Evolutionary conservation across 208 protist genomes (phyloP), one percentile per base, ranked within the genome.

Genomic region (Phytomonas serpens): DNA sequence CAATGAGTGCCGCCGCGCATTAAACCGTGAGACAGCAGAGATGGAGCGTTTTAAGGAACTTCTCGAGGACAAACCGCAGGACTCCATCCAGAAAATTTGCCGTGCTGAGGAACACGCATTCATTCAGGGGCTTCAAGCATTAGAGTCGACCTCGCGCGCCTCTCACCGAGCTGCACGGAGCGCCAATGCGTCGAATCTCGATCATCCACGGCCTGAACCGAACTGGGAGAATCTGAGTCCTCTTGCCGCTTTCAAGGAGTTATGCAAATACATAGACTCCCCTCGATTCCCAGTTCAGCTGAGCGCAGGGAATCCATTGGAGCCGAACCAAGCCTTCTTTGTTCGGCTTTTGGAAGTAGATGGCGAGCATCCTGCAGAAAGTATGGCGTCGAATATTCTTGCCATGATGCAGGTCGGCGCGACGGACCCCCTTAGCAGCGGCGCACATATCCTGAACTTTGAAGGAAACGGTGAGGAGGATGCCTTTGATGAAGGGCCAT

Each of bases 1-100:
- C 70, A 95, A 93, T 64, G 85, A 93, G 71, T 93, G 88, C 72
- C 85, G 86, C 38, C 77, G 80, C 38, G 83, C 85, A 32, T 67
- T 94, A 61, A 72, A 79, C 13, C 76, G 71, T 14, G 81, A 77
- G 51, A 75, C 67, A 52, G 79, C 71, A 31, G 61, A 62, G 63
- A 76, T 82, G n/a, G 38, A 47, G 66, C 76, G 61, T 30, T 88
- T 47, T 47, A 47, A 19, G 40, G 40, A 47, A 11, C 40, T 47
- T 47, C 40, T 47, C 6, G 14, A 23, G 40, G 40, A 47, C 40
- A 47, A 47, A 47, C 40, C 40, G 9, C 40, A 47, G 40, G 40
- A 47, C 14, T 47, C 40, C 13, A 47, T 47, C 40, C 40, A 47
- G 40, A 47, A 47, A 47, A 47, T 47, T 11, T 47, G 40, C 40